Evolutionary conservation across 139 green algal genomes (phyloP), one percentile per base, ranked within the genome.

Genomic region (Coelastrella sp.): DNA sequence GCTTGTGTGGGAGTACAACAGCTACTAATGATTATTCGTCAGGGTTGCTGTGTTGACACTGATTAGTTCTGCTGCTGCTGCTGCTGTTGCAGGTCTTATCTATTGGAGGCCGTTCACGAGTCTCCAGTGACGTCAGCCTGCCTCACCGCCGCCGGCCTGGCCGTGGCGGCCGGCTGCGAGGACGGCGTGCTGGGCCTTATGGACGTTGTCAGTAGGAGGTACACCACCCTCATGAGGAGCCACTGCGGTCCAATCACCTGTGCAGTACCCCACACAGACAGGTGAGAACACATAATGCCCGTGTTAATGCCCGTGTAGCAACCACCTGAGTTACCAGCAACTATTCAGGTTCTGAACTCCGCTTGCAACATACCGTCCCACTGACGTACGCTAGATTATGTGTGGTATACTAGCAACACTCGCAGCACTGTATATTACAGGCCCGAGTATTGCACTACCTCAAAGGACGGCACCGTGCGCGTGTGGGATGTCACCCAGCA

Each of bases 61-160:
- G 48, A 57, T 15, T n/a, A n/a, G n/a, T n/a, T 57, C 45, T 57
- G 45, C 11, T 9, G 45, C 15, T 57, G 45, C 45, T 57, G 45
- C 45, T 57, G 17, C 53, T 64, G 53, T 21, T 64, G 53, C 53
- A 64, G 53, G 27, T 91, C 94, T 75, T 95, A 92, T 85, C 90
- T 97, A 35, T 72, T 95, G 43, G 91, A 97, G 92, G 92, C 93
- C 2, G 89, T 94, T 81, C 93, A 96, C 76, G 94, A 97, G 80
- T 81, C 89, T 0, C 63, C 89, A 1, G 93, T 97, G 37, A 97
- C 92, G 2, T 87, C 87, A 11, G 57, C 95, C 2, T 86, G 62
- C 1, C 50, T 96, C 19, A 90, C 90, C 3, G 81, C 88, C 2
- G 92, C 94, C 35, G 95, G 94, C 2, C 85, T 97, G 41, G 60